Percentiles rank a stretch among this genome's conserved stretches.
Conservation (phyloP, 73 alveolate genomes). For the Paramecium pentaurelia region DNA sequence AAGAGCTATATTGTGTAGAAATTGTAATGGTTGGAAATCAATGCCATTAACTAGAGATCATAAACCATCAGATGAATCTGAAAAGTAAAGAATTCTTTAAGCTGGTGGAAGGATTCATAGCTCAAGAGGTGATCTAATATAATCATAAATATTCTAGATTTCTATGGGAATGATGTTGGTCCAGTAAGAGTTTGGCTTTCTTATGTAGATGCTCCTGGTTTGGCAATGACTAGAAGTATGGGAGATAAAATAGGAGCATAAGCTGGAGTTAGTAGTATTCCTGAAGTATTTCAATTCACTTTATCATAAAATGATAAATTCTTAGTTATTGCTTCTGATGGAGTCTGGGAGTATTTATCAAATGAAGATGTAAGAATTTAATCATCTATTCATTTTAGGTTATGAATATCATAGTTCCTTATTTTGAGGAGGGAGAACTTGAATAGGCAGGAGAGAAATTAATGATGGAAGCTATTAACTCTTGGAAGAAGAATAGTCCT, state of each 20-base stretch:
- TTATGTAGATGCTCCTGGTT: constrained; percentile 92
- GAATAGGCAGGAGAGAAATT: background rate
- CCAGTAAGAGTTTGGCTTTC: constrained; percentile 95
- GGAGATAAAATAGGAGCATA: constrained; percentile 20
- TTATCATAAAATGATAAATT: constrained; percentile 34
- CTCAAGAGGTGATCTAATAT: background rate
- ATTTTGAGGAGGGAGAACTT: background rate
- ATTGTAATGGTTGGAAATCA: constrained; percentile 67
- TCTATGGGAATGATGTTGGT: constrained; percentile 77
- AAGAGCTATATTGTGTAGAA: constrained; percentile 75
- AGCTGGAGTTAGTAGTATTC: background rate
- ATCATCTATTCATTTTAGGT: background rate
- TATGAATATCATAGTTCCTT: background rate
- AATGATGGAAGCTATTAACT: background rate
- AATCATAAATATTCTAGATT: constrained; percentile 63
- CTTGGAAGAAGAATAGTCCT: constrained; percentile 18
- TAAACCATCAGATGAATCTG: constrained; percentile 80
- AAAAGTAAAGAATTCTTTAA: constrained; percentile 71
- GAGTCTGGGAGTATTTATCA: constrained; percentile 44
- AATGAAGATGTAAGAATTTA: background rate
- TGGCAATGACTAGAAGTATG: constrained; percentile 92
- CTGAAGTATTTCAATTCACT: constrained; percentile 51
- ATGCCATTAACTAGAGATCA: constrained; percentile 66
- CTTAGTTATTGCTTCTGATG: constrained; percentile 26
- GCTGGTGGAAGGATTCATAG: constrained; percentile 69